Conservation (phyloP, 2,329 filamentous ascomycete genomes). For the Hypoxylon sp. region DNA sequence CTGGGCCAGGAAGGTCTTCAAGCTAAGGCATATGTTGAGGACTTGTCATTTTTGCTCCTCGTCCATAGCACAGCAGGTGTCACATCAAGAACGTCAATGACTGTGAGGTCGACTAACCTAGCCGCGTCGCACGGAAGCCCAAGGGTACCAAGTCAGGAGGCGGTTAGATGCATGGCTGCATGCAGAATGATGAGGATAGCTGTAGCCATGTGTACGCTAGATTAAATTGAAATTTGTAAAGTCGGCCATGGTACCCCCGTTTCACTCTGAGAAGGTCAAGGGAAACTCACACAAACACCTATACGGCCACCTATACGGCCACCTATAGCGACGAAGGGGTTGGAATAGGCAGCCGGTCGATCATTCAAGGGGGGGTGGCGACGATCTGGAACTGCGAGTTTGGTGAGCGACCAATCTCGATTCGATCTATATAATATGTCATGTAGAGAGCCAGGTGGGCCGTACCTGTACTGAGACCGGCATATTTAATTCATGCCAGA, state of each 20-base stretch:
- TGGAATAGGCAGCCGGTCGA: conserved; percentile 7
- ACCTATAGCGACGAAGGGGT: conserved; percentile 13
- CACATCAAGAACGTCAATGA: conserved; percentile 37
- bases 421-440: conserved; percentile 37
- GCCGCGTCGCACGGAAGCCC: conserved; percentile 25
- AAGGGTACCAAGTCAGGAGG: conserved; percentile 30
- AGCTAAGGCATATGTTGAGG: conserved; percentile 28
- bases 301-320: too few relatives aligned
- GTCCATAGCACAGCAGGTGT: conserved; percentile 40
- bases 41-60: conserved; percentile 28
- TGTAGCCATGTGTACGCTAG: conserved; percentile 35
- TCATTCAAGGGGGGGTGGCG: conserved; percentile 18
- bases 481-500: conserved; percentile 25
- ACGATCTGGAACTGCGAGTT: conserved; percentile 30
- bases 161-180: conserved; percentile 34
- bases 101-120: conserved; percentile 28
- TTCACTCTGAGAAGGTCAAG: conserved; percentile 31
- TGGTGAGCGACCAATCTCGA: conserved; percentile 36
- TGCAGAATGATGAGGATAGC: conserved; percentile 33
- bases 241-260: conserved; percentile 30
- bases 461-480: conserved; percentile 33
- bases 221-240: conserved; percentile 28
- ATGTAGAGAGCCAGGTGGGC: conserved; percentile 29
- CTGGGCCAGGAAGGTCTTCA: conserved; percentile 23
- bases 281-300: conserved; percentile 30